Percentiles rank a stretch among this genome's conserved stretches.
Evolutionary conservation across 257 asterid species (phyloP).

Genomic region (Fraxinus quadrangulata): DNA sequence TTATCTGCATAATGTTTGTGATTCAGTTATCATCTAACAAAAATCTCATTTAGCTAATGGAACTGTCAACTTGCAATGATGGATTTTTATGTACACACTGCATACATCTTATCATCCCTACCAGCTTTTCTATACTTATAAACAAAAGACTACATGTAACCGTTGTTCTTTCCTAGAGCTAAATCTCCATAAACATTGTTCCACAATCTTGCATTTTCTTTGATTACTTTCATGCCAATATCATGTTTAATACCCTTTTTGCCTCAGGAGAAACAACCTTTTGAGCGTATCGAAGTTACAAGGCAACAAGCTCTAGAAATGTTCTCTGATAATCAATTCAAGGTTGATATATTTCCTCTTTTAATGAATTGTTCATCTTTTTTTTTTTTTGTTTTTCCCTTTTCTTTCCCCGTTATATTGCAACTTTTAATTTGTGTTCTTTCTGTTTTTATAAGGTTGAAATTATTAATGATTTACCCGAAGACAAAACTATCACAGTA

Average conservation of each 20-base stretch:
- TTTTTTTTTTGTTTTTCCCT: background rate
- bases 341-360: constrained; percentile 45
- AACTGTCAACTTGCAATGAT: background rate
- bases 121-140: background rate
- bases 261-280: constrained; percentile 85
- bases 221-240: background rate
- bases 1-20: background rate
- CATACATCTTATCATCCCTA: background rate
- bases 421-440: background rate
- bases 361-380: no score
- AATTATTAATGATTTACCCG: constrained; percentile 88
- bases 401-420: constrained; percentile 10
- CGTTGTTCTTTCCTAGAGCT: background rate
- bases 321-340: constrained; percentile 85
- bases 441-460: constrained; percentile 62
- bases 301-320: constrained; percentile 87
- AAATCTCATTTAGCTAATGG: background rate
- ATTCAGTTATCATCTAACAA: background rate
- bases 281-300: constrained; percentile 91
- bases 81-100: background rate
- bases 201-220: background rate
- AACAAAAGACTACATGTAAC: background rate
- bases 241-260: constrained; percentile 15
- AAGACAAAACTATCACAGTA: constrained; percentile 89
- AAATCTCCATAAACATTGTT: background rate